A percentile compares a stretch with the other conserved stretches of the same genome.
phyloP scores from a whole-genome alignment of 192 early-diverging fungal species.

The Phycomyces blakesleeanus region DNA sequence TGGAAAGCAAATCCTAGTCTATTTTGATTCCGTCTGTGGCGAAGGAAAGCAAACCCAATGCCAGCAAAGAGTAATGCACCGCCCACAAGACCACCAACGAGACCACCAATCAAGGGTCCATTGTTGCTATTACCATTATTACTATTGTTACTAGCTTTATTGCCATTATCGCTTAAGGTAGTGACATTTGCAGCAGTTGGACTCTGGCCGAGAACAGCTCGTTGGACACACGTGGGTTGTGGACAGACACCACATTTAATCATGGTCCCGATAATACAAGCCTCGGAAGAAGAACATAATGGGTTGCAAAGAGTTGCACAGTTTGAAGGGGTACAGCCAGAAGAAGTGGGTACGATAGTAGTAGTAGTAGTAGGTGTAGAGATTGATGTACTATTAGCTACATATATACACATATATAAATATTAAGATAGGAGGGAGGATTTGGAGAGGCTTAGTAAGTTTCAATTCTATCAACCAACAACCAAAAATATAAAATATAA shows the following conservation, averaged over 20 bases:
- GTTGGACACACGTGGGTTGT: slow-evolving; percentile 11
- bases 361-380: background rate
- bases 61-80: slow-evolving; percentile 12
- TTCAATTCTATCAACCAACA: too few species aligned
- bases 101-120: slow-evolving; percentile 25
- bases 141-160: too few species aligned
- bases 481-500: too few species aligned
- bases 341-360: too few species aligned
- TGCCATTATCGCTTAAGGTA: too few species aligned
- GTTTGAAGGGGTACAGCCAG: slow-evolving; percentile 18
- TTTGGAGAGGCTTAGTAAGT: too few species aligned
- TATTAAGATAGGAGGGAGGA: too few species aligned
- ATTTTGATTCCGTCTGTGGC: background rate
- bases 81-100: slow-evolving; percentile 24
- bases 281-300: slow-evolving; percentile 6
- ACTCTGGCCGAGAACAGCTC: background rate
- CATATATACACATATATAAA: too few species aligned
- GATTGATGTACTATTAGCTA: too few species aligned
- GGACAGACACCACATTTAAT: slow-evolving; percentile 25
- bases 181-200: background rate
- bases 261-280: slow-evolving; percentile 17
- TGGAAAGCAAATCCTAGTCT: slow-evolving; percentile 18
- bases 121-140: background rate
- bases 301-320: slow-evolving; percentile 15
- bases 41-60: slow-evolving; percentile 4